Base-by-base conservation (phyloP, 2,329 filamentous ascomycete genomes). In the Calonectria ilicicola region DNA sequence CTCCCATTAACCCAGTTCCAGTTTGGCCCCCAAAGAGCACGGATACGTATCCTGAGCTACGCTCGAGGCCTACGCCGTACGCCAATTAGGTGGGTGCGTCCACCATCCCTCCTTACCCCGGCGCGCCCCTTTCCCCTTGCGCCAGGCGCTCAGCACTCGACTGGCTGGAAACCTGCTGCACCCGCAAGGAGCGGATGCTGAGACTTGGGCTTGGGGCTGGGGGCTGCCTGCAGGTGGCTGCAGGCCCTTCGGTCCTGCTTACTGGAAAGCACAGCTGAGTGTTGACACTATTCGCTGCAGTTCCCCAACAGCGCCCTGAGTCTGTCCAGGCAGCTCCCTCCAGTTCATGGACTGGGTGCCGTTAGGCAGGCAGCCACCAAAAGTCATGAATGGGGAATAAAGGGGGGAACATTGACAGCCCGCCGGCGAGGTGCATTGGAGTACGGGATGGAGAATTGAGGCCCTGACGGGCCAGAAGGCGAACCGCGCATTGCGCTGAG, bases 51-150 rank as follows among this genome's bases (percentile, higher is more conserved):
- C 47, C 29, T 47, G 44, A 26, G 51, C 21, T 10, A 53, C 63
- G 42, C 44, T 49, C 32, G 40, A 38, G 47, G 35, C 9, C 29
- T 56, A 27, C 40, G 65, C 65, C 65, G 44, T 68, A 56, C 56
- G 65, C 65, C 53, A 68, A 68, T 68, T 62, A 44, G 53, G 53
- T 58, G 53, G 53, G n/a, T 38, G 53, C 53, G 35, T 38, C 53
- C 53, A 58, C 53, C 53, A 49, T 29, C 40, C 47, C 23, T 42
- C 27, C n/a, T 51, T 49, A 27, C 49, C 60, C 47, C 40, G n/a
- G 60, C 60, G 47, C 62, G 40, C 69, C 75, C 74, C 56, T 74
- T 77, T 74, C 74, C 75, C 74, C 66, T 77, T 76, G 72, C 73
- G 69, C 72, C 71, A 77, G 67, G 47, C 67, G 70, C 72, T 68